Percentiles rank a stretch among this genome's conserved stretches.
phyloP scores from a whole-genome alignment of 2,329 filamentous ascomycete species.

The Phyllosticta paracitricarpa region DNA sequence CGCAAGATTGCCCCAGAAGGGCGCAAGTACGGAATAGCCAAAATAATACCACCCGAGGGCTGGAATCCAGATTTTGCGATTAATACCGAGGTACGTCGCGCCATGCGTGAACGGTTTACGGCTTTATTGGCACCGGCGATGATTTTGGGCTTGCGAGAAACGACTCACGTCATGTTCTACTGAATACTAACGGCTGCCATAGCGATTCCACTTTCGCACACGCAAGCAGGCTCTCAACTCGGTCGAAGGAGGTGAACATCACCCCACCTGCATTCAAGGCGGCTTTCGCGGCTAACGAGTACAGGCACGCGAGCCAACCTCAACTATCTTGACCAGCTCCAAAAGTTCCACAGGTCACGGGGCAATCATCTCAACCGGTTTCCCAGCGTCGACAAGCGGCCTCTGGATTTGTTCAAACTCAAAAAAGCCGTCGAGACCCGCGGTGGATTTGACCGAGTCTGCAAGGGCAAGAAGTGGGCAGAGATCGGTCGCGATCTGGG shows the following conservation, averaged over 20 bases:
- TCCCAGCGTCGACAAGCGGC: constrained; percentile 95
- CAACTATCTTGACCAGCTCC: constrained; percentile 88
- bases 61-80: constrained; percentile 97
- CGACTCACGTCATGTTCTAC: neutral
- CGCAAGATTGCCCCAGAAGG: constrained; percentile 84
- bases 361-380: constrained; percentile 89
- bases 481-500: constrained; percentile 94
- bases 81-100: constrained; percentile 72
- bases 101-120: neutral
- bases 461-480: constrained; percentile 97
- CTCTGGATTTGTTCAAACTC: constrained; percentile 85
- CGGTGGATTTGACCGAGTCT: constrained; percentile 92
- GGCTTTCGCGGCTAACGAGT: constrained; percentile 2
- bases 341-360: constrained; percentile 95
- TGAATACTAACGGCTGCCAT: constrained; percentile 11
- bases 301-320: constrained; percentile 87
- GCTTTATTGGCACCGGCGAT: neutral
- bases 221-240: constrained; percentile 95
- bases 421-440: constrained; percentile 95
- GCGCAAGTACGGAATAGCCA: constrained; percentile 81
- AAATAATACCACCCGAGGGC: constrained; percentile 83
- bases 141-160: neutral
- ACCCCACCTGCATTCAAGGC: neutral
- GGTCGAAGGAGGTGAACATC: constrained; percentile 84
- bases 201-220: constrained; percentile 96